phyloP scores from a whole-genome alignment of 2,329 filamentous ascomycete genomes.

The Magnaporthales sp. region DNA sequence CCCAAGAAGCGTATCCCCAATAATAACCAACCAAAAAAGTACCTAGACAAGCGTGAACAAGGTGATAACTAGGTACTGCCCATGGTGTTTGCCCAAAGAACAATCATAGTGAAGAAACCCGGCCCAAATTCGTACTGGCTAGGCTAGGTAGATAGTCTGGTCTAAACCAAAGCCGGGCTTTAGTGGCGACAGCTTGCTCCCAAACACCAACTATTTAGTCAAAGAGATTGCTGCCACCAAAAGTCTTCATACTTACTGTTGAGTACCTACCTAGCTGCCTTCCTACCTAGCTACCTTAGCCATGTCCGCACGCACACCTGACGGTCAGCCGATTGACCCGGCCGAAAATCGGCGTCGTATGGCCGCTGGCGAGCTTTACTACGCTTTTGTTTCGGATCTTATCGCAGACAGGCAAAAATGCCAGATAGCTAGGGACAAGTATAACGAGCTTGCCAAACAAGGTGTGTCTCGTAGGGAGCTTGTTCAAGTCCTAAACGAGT shows the following conservation, averaged over 20 bases:
- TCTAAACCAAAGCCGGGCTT: not conserved
- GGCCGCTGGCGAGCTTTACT: slow-evolving; percentile 62
- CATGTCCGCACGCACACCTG: slow-evolving; percentile 6
- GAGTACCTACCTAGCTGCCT: not conserved
- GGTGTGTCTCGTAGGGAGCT: slow-evolving; percentile 51
- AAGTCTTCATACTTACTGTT: not conserved
- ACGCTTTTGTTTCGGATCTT: slow-evolving; percentile 63
- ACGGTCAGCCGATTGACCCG: slow-evolving; percentile 22
- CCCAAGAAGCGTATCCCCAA: not conserved
- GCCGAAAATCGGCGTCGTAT: slow-evolving; percentile 46
- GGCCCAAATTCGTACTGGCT: not conserved
- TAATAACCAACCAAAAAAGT: not conserved
- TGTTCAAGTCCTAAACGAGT: slow-evolving; percentile 66
- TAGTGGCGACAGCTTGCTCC: not conserved
- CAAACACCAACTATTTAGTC: not conserved
- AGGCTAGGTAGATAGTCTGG: not conserved
- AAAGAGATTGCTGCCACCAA: not conserved
- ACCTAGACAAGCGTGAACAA: not conserved
- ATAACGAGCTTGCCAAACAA: slow-evolving; percentile 42
- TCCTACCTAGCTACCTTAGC: not conserved
- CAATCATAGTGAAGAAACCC: not conserved
- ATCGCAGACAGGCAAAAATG: slow-evolving; percentile 55
- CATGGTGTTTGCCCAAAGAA: no score
- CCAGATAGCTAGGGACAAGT: slow-evolving; percentile 49
- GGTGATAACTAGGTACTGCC: not conserved